Evolutionary conservation across 257 asterid species (phyloP), one percentile per base, ranked within the genome.

Genomic region (Jacaranda copaia): DNA sequence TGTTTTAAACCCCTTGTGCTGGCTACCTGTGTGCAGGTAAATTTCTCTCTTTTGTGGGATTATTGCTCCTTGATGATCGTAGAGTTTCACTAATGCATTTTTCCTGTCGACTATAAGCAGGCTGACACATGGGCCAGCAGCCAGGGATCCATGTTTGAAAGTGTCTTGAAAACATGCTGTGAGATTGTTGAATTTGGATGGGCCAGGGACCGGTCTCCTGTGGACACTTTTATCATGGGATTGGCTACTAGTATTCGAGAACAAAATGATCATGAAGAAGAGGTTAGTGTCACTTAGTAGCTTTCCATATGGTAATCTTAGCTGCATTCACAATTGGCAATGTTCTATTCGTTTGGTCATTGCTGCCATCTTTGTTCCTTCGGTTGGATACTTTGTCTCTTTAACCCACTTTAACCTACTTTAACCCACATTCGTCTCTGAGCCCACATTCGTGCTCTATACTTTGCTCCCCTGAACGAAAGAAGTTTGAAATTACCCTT

Each of bases 221-320:
- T 96, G 80, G 99, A 93, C 79, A 91, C 99, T 19, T 96, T 96
- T 84, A 96, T 96, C 61, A 82, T 89, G 97, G 97, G 97, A 72
- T 80, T 96, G 80, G 96, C 99, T 71, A 78, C 96, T 74, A 84
- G 93, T 82, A 87, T 93, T 74, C 92, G 98, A 52, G 99, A 93
- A 77, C 88, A 95, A 79, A 90, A 90, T 83, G 94, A 91, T 84
- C 87, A 86, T 53, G 98, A 86, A 71, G 97, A 93, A 80, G 97
- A 88, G 95, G 99, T 93, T 81, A 77, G 89, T 71, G 15, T 68
- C 51, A 16, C 6, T 66, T 75, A 63, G 13, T 73, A 49, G 67
- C 70, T 40, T 55, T 69, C 64, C 65, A 61, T 74, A 32, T 79
- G 32, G 20, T 76, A 58, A 45, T 19, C 49, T 32, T 71, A 46